Percentiles rank a stretch among this genome's conserved stretches.
Evolutionary conservation across 805 yeast genomes (phyloP).

Genomic region (Wickerhamomyces queroliae): DNA sequence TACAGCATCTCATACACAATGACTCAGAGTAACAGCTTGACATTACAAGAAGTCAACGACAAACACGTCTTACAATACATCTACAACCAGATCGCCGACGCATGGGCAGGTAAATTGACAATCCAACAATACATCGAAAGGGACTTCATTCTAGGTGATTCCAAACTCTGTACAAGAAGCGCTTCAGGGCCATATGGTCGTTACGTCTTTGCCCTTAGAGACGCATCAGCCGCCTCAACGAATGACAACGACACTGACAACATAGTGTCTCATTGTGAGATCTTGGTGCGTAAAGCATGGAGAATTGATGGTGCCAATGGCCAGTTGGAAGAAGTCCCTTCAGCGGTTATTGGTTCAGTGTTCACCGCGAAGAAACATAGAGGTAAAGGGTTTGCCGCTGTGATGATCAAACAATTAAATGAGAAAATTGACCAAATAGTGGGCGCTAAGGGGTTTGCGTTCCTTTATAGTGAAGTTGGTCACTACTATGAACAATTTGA

Average conservation of each 20-base stretch:
- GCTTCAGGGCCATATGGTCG: conserved; percentile 21
- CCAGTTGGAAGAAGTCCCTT: conserved; percentile 22
- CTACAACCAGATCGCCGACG: not conserved
- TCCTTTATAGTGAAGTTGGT: conserved; percentile 71
- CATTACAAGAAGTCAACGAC: not conserved
- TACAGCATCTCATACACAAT: not conserved
- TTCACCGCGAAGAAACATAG: conserved; percentile 45
- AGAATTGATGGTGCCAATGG: conserved; percentile 20
- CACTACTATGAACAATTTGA: conserved; percentile 62
- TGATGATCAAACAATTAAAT: conserved; percentile 36
- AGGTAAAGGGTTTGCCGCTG: conserved; percentile 48
- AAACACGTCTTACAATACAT: not conserved
- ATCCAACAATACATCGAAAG: not conserved
- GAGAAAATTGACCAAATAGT: conserved; percentile 28
- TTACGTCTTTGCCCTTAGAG: conserved; percentile 29
- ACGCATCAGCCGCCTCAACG: conserved; percentile 12
- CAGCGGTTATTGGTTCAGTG: conserved; percentile 52
- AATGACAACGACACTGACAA: conserved; percentile 22
- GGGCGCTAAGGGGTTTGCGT: conserved; percentile 27
- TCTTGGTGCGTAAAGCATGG: conserved; percentile 31
- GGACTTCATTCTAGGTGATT: not conserved
- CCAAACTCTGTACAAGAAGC: not conserved
- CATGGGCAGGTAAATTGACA: not conserved
- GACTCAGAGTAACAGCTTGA: not conserved
- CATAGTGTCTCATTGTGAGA: conserved; percentile 36